Base-by-base conservation (phyloP, 176 grass and related monocot genomes). In the Echinochloa phyllopogon region DNA sequence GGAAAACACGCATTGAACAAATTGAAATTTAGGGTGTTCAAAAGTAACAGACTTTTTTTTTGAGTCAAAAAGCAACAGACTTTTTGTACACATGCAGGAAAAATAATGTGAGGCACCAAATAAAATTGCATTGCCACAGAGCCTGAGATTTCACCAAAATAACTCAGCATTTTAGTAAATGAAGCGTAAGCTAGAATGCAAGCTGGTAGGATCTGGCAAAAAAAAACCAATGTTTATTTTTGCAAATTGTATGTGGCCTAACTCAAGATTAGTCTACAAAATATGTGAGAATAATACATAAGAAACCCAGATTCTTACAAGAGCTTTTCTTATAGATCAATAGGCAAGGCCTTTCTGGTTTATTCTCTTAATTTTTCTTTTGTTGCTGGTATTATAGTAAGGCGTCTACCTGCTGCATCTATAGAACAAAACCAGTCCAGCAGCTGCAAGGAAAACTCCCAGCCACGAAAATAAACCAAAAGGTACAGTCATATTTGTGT, bases 341-440 rank as follows among this genome's bases (percentile, higher is more conserved):
- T 21, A 67, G 70, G 49, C 41, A 84, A 56, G 18, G 17, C 61
- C 40, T 40, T 76, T 59, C 21, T 65, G 21, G 27, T 27, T 60
- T 21, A 84, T 79, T 77, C 3, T 20, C 37, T 57, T 42, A 11
- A 57, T 2, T 38, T 72, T 37, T 38, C 33, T 74, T 50, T 60
- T 65, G 4, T 23, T 67, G 42, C 21, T 27, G n/a, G 14, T 83
- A 49, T 69, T 27, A 73, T 70, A 69, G 79, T 71, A 69, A 86
- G 47, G 79, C 73, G 59, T 13, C 42, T 89, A 98, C 96, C 91
- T 98, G 96, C 89, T 98, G 85, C 93, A 98, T 83, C 84, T 95
- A 86, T 95, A 95, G 89, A 98, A 94, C 93, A 98, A 88, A 72
- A 89, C 55, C 77, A 98, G 77, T 77, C 96, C 96, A 20, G 40